Conservation (phyloP, 257 asterid species). For the Nicotiana paniculata region DNA sequence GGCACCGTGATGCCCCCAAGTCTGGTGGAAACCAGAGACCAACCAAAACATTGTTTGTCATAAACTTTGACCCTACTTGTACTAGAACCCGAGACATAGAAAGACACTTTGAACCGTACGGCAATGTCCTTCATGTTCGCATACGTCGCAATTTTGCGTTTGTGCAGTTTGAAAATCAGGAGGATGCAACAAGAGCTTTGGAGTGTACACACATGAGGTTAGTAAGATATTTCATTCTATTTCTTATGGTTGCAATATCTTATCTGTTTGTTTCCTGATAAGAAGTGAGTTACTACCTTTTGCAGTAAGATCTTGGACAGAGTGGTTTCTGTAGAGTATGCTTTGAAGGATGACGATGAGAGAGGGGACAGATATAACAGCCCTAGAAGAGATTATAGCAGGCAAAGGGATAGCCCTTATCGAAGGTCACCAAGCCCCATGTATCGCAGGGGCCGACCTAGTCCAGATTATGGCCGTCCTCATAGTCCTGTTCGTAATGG, state of each 20-base stretch:
- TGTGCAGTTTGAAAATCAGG: conserved; percentile 88
- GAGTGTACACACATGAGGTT: conserved; percentile 94
- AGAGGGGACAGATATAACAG: conserved; percentile 48
- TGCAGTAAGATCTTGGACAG: conserved; percentile 81
- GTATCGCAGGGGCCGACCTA: conserved; percentile 51
- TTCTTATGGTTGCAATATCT: background rate
- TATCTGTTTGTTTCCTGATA: background rate
- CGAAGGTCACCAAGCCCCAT: conserved; percentile 69
- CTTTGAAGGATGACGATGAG: conserved; percentile 84
- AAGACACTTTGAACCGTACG: conserved; percentile 82
- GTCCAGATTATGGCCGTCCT: conserved; percentile 63
- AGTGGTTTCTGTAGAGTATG: conserved; percentile 91
- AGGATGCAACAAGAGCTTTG: conserved; percentile 85
- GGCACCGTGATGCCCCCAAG: conserved; percentile 59
- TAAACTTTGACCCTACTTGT: conserved; percentile 77
- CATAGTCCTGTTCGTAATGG: conserved; percentile 28
- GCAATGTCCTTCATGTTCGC: conserved; percentile 76
- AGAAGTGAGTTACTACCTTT: background rate
- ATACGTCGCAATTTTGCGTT: conserved; percentile 85
- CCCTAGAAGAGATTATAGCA: conserved; percentile 55
- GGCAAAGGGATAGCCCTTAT: conserved; percentile 50
- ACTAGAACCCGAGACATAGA: conserved; percentile 68
- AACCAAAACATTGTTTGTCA: conserved; percentile 82
- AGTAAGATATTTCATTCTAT: background rate
- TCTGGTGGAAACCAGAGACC: conserved; percentile 60